Conservation (phyloP, 257 asterid species). For the Craterostigma plantagineum region DNA sequence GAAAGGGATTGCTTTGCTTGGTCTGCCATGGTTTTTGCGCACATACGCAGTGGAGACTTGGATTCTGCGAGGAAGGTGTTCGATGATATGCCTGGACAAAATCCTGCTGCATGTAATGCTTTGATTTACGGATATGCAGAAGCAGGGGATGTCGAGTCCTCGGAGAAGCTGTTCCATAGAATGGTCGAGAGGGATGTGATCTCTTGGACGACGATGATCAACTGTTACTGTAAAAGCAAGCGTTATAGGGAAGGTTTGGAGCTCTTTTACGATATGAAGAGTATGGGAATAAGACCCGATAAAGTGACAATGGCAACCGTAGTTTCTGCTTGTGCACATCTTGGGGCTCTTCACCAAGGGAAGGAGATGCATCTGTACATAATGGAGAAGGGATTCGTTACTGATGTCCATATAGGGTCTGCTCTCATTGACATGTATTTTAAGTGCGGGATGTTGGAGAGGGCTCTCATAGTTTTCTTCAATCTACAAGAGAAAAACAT, state of each 20-base stretch:
- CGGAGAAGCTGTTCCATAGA: constrained; percentile 30
- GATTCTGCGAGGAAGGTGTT: constrained; percentile 36
- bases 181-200: constrained; percentile 53
- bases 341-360: constrained; percentile 50
- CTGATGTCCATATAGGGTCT: constrained; percentile 54
- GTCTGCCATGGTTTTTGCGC: constrained; percentile 47
- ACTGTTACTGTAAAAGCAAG: constrained; percentile 38
- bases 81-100: constrained; percentile 43
- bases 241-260: constrained; percentile 33
- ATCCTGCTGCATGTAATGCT: constrained; percentile 47
- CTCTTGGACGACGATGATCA: constrained; percentile 89
- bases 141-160: constrained; percentile 50
- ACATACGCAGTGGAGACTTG: constrained; percentile 36
- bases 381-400: constrained; percentile 15
- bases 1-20: constrained; percentile 47
- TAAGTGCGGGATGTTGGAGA: constrained; percentile 60
- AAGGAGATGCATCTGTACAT: constrained; percentile 47
- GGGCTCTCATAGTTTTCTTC: constrained; percentile 44
- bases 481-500: constrained; percentile 50
- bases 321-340: constrained; percentile 81
- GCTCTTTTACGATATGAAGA: constrained; percentile 43
- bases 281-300: constrained; percentile 35
- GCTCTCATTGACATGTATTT: constrained; percentile 77
- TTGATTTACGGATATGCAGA: constrained; percentile 48
- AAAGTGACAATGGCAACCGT: constrained; percentile 66